A percentile compares a stretch with the other conserved stretches of the same genome.
These are phyloP conservation scores for Cladophialophora yegresii DNA, from an alignment of 2,329 filamentous ascomycete species.

Conservation along the genomic window DNA sequence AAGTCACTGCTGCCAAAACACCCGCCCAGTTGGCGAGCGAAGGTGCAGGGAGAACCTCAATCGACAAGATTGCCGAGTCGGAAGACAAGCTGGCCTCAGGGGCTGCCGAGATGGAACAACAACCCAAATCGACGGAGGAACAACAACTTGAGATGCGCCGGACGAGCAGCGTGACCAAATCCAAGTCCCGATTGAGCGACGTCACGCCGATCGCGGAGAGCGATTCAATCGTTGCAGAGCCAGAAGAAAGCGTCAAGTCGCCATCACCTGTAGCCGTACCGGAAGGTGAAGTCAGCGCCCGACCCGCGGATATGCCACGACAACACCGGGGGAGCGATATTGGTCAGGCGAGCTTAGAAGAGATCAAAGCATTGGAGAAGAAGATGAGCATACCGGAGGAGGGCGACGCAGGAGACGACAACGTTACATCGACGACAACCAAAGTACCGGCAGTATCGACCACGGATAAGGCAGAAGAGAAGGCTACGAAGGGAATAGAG, in stretches of 20 bases:
- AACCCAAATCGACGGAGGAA: slow-evolving; percentile 29
- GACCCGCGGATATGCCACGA: slow-evolving; percentile 24
- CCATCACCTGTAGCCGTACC: slow-evolving; percentile 12
- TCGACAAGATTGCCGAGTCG: slow-evolving; percentile 32
- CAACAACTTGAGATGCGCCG: slow-evolving; percentile 28
- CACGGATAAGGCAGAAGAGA: slow-evolving; percentile 28
- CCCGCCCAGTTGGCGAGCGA: slow-evolving; percentile 31
- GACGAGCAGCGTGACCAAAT: slow-evolving; percentile 26
- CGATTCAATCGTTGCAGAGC: slow-evolving; percentile 23
- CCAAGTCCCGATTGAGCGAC: slow-evolving; percentile 27
- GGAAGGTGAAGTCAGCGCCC: slow-evolving; percentile 18
- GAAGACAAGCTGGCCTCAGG: slow-evolving; percentile 28
- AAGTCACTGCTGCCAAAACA: slow-evolving; percentile 33
- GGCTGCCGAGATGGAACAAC: slow-evolving; percentile 19
- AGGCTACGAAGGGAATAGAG: slow-evolving; percentile 24
- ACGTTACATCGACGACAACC: slow-evolving; percentile 25
- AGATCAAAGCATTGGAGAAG: slow-evolving; percentile 39
- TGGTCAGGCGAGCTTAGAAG: slow-evolving; percentile 37
- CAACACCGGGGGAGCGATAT: slow-evolving; percentile 45
- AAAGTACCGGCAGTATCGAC: slow-evolving; percentile 26
- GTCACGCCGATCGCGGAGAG: slow-evolving; percentile 30
- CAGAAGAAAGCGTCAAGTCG: slow-evolving; percentile 3
- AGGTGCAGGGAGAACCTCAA: slow-evolving; percentile 34
- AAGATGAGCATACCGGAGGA: slow-evolving; percentile 38
- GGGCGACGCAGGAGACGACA: slow-evolving; percentile 31